Evolutionary conservation across 2,329 filamentous ascomycete species (phyloP), one percentile per base, ranked within the genome.

Genomic region (Colletotrichum falcatum): DNA sequence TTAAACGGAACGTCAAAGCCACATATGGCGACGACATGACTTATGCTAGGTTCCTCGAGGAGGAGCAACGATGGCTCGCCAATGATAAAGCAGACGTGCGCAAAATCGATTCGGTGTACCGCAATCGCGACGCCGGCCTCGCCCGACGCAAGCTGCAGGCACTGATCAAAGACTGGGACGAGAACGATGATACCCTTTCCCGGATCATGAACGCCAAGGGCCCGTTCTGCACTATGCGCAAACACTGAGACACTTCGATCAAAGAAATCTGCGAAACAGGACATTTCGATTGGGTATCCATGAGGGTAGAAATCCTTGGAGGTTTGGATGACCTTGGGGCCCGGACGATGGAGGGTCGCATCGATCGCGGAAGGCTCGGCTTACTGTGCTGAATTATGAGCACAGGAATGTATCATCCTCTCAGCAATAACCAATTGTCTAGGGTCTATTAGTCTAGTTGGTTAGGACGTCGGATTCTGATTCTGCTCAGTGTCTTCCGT

Each of bases 91-190:
- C 76, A 8, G 81, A 82, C 65, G 81, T 84, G 23, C 76, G 82
- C 49, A 80, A 82, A 68, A 83, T 83, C 58, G 82, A 84, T 71
- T 83, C 81, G 20, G 81, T 83, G 44, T 84, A 84, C 66, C 80
- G 82, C 16, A 84, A 83, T 62, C 77, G 80, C 12, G 81, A 84
- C 65, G 79, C 79, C 14, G 79, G 79, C 5, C 73, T 78, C 59
- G 79, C 79, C 8, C 76, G 81, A n/a, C 75, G 79, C 1, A 77
- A 78, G 20, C 68, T 80, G 44, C 71, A 80, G 75, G 78, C 75
- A 37, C 74, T 83, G 66, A 75, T 80, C 26, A 83, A 83, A 64
- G 74, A 79, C 48, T 84, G 82, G 82, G 77, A 82, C 51, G 80
- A 82, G 68, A 78, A 77, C 6, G 81, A 83, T 66, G 77, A 80